Evolutionary conservation across 129 eudicot genomes (phyloP).

Genomic region (Gnaphalium uliginosum): DNA sequence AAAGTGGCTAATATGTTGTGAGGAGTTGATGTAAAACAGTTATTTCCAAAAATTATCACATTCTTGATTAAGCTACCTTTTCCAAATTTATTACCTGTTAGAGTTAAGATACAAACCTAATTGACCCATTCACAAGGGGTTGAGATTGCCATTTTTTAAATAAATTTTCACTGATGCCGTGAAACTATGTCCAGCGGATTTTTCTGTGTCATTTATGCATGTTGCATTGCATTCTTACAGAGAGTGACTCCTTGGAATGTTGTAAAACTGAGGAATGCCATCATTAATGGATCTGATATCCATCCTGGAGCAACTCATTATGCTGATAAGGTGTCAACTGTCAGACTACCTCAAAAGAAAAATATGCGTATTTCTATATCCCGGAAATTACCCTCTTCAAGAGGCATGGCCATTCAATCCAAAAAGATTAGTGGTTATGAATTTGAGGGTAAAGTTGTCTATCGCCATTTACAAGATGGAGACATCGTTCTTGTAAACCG

Average conservation of each 20-base stretch:
- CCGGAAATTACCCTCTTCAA: constrained; percentile 85
- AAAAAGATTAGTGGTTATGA: constrained; percentile 48
- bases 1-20: neutral
- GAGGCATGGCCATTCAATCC: constrained; percentile 60
- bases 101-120: neutral
- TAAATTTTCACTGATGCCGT: neutral
- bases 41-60: neutral
- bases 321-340: constrained; percentile 57
- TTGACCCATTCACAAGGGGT: neutral
- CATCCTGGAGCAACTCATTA: constrained; percentile 89
- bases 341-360: constrained; percentile 47
- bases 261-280: constrained; percentile 64
- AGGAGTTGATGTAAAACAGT: neutral
- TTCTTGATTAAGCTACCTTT: neutral
- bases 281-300: constrained; percentile 69
- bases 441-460: constrained; percentile 77
- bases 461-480: constrained; percentile 93
- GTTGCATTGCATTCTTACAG: constrained; percentile 39
- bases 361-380: constrained; percentile 67
- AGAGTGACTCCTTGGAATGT: constrained; percentile 97
- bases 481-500: constrained; percentile 95
- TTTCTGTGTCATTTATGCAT: neutral
- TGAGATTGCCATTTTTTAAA: neutral
- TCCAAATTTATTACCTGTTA: neutral
- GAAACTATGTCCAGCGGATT: neutral